A percentile compares a stretch with the other conserved stretches of the same genome.
These are phyloP conservation scores for Podaxis sp. DNA, from an alignment of 768 basidiomycete genomes.

Conservation along the genomic window DNA sequence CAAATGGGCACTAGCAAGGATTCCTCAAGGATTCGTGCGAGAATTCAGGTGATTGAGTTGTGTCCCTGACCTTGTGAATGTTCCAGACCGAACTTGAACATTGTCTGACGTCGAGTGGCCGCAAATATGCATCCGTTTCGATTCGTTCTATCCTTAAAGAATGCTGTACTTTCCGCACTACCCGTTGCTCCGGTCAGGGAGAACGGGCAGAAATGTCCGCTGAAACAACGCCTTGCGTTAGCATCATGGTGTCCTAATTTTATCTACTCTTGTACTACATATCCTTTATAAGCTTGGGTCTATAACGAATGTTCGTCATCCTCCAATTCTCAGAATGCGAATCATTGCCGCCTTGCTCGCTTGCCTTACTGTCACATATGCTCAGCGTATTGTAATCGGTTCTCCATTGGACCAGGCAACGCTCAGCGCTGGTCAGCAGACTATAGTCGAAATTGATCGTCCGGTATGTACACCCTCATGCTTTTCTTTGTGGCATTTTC, in stretches of 20 bases:
- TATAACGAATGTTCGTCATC: neutral
- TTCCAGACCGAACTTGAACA: too few relatives aligned
- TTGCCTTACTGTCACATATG: neutral
- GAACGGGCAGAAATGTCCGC: neutral
- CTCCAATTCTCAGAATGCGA: neutral
- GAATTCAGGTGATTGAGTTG: too few relatives aligned
- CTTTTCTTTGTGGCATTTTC: neutral
- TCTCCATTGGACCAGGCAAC: conserved; percentile 1
- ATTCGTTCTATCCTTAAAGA: neutral
- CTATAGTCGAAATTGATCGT: neutral
- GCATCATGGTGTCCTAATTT: neutral
- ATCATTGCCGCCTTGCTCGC: neutral
- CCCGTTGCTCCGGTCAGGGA: neutral
- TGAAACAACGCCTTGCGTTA: neutral
- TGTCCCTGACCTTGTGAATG: too few relatives aligned
- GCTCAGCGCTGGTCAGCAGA: neutral
- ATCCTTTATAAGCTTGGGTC: neutral
- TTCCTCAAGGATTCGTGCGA: too few relatives aligned
- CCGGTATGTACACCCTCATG: neutral
- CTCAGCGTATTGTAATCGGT: conserved; percentile 2
- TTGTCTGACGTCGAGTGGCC: neutral
- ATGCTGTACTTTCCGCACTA: neutral
- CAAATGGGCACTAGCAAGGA: too few relatives aligned
- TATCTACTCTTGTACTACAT: neutral
- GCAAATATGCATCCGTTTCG: neutral